Conservation (phyloP, 805 yeast genomes). For the Priceomyces castillae region DNA sequence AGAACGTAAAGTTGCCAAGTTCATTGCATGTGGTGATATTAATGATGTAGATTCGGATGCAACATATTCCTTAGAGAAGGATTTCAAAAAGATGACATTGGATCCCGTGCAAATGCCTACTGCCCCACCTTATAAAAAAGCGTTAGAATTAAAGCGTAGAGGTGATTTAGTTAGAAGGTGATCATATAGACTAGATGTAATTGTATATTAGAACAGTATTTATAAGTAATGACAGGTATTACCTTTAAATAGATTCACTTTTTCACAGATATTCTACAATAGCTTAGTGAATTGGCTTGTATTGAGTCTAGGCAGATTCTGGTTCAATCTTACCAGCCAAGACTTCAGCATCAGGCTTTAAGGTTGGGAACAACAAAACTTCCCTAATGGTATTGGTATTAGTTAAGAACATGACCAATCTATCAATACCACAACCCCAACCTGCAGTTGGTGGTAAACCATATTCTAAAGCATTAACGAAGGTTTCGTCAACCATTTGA, state of each 20-base stretch:
- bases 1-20: constrained; percentile 80
- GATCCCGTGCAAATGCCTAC: constrained; percentile 96
- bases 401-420: constrained; percentile 97
- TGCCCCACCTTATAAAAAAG: constrained; percentile 94
- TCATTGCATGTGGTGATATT: constrained; percentile 92
- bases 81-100: constrained; percentile 46
- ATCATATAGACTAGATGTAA: constrained; percentile 1
- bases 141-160: constrained; percentile 78
- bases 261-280: too few relatives aligned
- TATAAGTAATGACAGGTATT: background rate
- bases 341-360: constrained; percentile 77
- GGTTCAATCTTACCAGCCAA: constrained; percentile 3
- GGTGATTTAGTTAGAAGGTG: constrained; percentile 42
- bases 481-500: constrained; percentile 91
- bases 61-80: constrained; percentile 62
- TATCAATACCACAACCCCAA: constrained; percentile 99
- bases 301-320: background rate
- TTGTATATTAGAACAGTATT: constrained; percentile 2
- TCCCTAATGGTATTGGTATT: constrained; percentile 96
- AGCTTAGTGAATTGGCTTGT: too few relatives aligned
- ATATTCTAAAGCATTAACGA: constrained; percentile 96
- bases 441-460: constrained; percentile 99
- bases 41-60: constrained; percentile 92
- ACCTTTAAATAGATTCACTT: background rate
- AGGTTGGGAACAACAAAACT: constrained; percentile 96